Evolutionary conservation across 2,329 filamentous ascomycete species (phyloP).

Genomic region (Penicillium griseofulvum): DNA sequence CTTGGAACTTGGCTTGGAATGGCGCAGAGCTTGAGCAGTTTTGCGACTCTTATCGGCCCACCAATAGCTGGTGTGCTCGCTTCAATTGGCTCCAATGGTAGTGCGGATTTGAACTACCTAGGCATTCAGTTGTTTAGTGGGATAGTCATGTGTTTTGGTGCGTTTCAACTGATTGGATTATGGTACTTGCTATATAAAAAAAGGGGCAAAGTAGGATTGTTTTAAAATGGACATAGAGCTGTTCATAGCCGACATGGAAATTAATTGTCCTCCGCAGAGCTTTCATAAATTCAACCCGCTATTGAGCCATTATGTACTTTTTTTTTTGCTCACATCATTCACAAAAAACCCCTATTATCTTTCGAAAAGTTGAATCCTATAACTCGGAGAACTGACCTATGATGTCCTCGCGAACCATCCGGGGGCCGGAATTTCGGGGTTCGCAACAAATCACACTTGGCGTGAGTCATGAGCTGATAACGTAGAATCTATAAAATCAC

Average conservation of each 20-base stretch:
- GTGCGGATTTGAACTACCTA: conserved; percentile 33
- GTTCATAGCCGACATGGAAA: background rate
- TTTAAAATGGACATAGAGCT: background rate
- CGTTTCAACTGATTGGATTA: conserved; percentile 27
- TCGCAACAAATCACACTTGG: background rate
- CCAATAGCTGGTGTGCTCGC: conserved; percentile 51
- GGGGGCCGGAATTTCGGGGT: background rate
- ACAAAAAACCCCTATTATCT: background rate
- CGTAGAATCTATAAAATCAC: background rate
- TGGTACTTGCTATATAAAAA: conserved; percentile 20
- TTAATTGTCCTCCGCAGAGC: too few species aligned
- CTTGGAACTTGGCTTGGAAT: conserved; percentile 51
- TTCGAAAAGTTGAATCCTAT: background rate
- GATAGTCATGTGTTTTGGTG: conserved; percentile 40
- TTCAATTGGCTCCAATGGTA: conserved; percentile 30
- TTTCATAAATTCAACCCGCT: background rate
- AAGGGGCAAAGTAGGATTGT: conserved; percentile 19
- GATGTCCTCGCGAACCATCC: background rate
- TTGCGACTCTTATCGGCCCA: conserved; percentile 49
- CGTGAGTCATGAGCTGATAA: background rate
- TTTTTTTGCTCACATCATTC: background rate
- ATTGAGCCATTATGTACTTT: background rate
- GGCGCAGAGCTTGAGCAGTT: conserved; percentile 49
- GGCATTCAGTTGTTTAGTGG: conserved; percentile 49
- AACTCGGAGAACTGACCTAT: conserved; percentile 2